Conservation (phyloP, 1,284 basidiomycete genomes). For the Takashimella koratensis region DNA sequence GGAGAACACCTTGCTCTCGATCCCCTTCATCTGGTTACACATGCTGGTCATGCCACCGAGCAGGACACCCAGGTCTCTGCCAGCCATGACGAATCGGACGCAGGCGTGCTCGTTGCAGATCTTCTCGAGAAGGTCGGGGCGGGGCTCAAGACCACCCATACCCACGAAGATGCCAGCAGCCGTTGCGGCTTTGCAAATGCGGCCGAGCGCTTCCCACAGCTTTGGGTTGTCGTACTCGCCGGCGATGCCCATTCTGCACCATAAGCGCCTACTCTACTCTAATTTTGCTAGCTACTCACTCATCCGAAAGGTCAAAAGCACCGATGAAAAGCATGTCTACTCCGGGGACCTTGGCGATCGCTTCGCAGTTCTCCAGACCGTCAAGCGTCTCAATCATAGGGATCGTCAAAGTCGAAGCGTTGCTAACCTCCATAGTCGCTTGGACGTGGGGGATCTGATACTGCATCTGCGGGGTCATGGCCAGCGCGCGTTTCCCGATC, state of each 20-base stretch:
- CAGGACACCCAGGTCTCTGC: background rate
- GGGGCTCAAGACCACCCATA: constrained; percentile 6
- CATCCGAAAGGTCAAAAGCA: constrained; percentile 24
- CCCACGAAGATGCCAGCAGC: constrained; percentile 4
- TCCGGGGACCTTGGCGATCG: constrained; percentile 25
- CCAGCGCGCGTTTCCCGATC: constrained; percentile 11
- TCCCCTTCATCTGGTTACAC: background rate
- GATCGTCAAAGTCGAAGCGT: constrained; percentile 7
- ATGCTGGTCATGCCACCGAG: background rate
- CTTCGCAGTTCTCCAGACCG: constrained; percentile 28
- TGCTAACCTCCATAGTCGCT: constrained; percentile 4
- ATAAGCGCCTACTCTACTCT: background rate
- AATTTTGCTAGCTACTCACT: background rate
- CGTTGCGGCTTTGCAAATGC: constrained; percentile 12
- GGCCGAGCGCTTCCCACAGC: constrained; percentile 8
- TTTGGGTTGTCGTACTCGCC: constrained; percentile 12
- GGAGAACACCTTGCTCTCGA: background rate
- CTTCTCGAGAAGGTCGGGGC: constrained; percentile 3
- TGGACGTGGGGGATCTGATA: constrained; percentile 9
- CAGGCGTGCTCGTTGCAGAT: constrained; percentile 1
- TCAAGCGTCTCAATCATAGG: constrained; percentile 18
- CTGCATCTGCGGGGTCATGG: constrained; percentile 11
- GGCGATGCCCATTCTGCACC: constrained; percentile 10
- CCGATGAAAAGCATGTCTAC: constrained; percentile 33
- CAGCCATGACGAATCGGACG: constrained; percentile 3